Base-by-base conservation (phyloP, 257 asterid genomes). In the Jacaranda mimosifolia region DNA sequence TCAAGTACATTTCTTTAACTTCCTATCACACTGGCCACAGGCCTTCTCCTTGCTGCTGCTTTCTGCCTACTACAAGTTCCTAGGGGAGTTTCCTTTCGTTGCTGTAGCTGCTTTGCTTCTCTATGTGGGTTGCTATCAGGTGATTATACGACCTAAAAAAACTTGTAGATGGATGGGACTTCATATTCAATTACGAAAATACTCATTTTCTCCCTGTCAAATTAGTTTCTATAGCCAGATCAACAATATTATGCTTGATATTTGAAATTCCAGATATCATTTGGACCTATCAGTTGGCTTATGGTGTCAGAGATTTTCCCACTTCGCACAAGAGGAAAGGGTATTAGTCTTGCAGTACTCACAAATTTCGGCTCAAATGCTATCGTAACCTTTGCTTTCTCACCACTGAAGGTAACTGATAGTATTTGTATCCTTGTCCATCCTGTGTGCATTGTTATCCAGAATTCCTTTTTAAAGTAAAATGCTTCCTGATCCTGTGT, bases 231-330 rank as follows among this genome's bases (percentile, higher is more conserved):
- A 32, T 36, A 35, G 68, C 58, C 55, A 15, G 35, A 70, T 51
- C 40, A 67, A 55, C 46, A 52, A 19, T 32, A 63, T 17, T 42
- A 66, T 57, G 17, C 35, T 45, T 52, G 38, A 58, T 73, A 6
- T 32, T 49, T 65, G 75, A 43, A 77, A 52, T 71, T 85, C 73
- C 74, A 94, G 99, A 90, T 95, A 80, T 95, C 99, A 57, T 95
- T 95, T 80, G 99, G 99, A 46, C 99, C 99, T 7, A 95, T 95
- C 75, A 95, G 99, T 86, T 93, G 99, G 99, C 97, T 95, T 9
- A 95, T 95, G 99, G 99, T 95, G 68, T 93, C 99, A 4, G 97
- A 95, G 89, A 93, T 95, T 80, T 95, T 95, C 88, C 99, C 98
- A 18, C 84, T 86, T 58, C 94, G 94, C 75, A 93, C 99, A 3